Conservation (phyloP, 2,329 filamentous ascomycete species). For the Trichoderma polysporum region DNA sequence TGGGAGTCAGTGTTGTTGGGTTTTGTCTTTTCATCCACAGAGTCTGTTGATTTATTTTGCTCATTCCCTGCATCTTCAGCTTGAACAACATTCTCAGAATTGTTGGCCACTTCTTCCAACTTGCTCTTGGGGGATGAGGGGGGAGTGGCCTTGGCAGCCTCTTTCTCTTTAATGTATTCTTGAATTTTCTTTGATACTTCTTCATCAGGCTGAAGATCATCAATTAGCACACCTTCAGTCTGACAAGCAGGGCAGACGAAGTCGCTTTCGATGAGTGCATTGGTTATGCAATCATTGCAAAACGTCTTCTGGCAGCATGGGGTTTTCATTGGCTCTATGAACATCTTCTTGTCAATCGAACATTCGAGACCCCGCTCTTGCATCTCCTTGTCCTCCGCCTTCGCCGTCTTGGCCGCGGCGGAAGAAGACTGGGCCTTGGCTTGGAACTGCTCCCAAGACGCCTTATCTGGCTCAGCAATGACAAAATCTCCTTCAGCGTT, state of each 20-base stretch:
- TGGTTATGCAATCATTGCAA: conserved; percentile 99
- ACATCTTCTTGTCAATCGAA: conserved; percentile 95
- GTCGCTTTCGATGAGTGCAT: conserved; percentile 97
- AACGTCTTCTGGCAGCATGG: conserved; percentile 98
- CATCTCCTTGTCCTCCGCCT: conserved; percentile 79
- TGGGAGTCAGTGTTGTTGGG: conserved; percentile 25
- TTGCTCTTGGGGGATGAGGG: conserved; percentile 35
- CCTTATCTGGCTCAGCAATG: conserved; percentile 92
- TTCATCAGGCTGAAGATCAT: conserved; percentile 82
- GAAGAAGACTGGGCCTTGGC: conserved; percentile 88
- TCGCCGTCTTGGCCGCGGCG: conserved; percentile 69
- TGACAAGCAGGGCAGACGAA: conserved; percentile 92
- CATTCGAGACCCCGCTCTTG: conserved; percentile 88
- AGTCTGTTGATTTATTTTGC: conserved; percentile 42
- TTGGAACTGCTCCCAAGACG: conserved; percentile 95
- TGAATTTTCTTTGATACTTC: conserved; percentile 77
- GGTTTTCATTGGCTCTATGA: conserved; percentile 98
- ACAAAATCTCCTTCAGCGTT: conserved; percentile 98
- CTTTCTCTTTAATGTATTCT: conserved; percentile 64
- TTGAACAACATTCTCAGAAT: conserved; percentile 27
- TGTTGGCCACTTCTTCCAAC: conserved; percentile 17
- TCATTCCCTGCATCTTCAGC: conserved; percentile 44
- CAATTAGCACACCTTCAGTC: conserved; percentile 86
- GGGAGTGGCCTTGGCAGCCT: conserved; percentile 45
- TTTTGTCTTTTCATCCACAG: conserved; percentile 23